A percentile compares a stretch with the other conserved stretches of the same genome.
phyloP scores from a whole-genome alignment of 2,329 filamentous ascomycete genomes.

The Neonectria punicea region DNA sequence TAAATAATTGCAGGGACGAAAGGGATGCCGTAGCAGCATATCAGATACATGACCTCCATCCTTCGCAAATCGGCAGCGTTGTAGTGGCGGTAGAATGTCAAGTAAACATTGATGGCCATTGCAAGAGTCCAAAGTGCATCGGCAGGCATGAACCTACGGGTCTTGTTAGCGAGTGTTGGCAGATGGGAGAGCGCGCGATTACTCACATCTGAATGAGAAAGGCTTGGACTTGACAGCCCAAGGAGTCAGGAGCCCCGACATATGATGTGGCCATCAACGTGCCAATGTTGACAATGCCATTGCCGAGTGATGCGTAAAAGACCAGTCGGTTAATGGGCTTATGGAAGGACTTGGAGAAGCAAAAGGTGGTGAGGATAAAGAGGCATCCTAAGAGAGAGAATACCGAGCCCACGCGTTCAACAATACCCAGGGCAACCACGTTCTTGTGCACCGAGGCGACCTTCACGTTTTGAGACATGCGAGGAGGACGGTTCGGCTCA shows the following conservation, averaged over 20 bases:
- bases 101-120: constrained; percentile 83
- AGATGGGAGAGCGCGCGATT: neutral
- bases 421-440: neutral
- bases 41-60: constrained; percentile 14
- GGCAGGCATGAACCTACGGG: constrained; percentile 42
- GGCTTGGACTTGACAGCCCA: constrained; percentile 72
- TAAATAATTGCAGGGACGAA: constrained; percentile 12
- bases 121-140: constrained; percentile 78
- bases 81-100: constrained; percentile 79
- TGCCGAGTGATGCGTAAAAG: constrained; percentile 83
- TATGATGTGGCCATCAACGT: constrained; percentile 72
- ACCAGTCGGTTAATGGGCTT: constrained; percentile 84
- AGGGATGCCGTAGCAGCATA: constrained; percentile 16
- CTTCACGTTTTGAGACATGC: neutral
- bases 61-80: constrained; percentile 68
- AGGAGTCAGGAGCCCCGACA: constrained; percentile 55
- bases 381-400: constrained; percentile 40
- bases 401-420: constrained; percentile 17
- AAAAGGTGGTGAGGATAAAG: constrained; percentile 76
- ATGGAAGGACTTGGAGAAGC: constrained; percentile 71
- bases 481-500: neutral
- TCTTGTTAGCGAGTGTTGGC: neutral
- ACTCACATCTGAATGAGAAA: constrained; percentile 79
- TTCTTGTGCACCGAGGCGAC: neutral
- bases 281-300: constrained; percentile 76